Conservation (phyloP, 371 early-diverging fungal genomes). For the Syncephalastrum racemosum region DNA sequence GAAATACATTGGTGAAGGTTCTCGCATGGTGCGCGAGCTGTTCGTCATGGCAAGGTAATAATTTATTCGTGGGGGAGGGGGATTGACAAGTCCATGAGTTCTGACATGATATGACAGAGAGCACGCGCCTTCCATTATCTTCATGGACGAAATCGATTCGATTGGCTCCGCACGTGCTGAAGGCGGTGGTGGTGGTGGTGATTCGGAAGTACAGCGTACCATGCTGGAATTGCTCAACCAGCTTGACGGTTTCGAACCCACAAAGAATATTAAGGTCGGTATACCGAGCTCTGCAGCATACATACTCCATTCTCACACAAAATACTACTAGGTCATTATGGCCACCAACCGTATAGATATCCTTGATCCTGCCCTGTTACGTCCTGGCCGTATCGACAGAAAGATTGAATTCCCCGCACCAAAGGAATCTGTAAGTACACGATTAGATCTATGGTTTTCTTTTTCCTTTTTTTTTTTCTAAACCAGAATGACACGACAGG, state of each 20-base stretch:
- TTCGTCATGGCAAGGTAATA: conserved; percentile 97
- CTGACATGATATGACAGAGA: conserved; percentile 65
- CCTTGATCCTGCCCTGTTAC: conserved; percentile 98
- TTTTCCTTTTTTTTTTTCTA: neutral
- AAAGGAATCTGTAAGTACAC: conserved; percentile 53
- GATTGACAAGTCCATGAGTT: neutral
- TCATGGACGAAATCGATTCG: conserved; percentile 99
- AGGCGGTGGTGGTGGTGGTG: conserved; percentile 95
- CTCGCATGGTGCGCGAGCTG: conserved; percentile 99
- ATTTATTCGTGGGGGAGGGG: neutral
- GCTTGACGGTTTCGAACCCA: conserved; percentile 99
- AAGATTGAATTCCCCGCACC: conserved; percentile 99
- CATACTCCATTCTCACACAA: neutral
- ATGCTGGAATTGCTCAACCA: conserved; percentile 99
- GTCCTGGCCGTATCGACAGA: conserved; percentile 99
- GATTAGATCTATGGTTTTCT: neutral
- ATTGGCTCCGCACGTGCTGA: conserved; percentile 99
- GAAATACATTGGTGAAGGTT: conserved; percentile 99
- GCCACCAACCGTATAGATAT: conserved; percentile 95
- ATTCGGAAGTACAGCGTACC: conserved; percentile 98
- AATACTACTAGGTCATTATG: conserved; percentile 38
- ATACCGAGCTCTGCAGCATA: neutral
- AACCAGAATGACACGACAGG: conserved; percentile 38
- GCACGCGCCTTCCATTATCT: conserved; percentile 97
- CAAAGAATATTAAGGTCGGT: conserved; percentile 96